Conservation (phyloP, 2,329 filamentous ascomycete species). For the Exophiala alcalophila region DNA sequence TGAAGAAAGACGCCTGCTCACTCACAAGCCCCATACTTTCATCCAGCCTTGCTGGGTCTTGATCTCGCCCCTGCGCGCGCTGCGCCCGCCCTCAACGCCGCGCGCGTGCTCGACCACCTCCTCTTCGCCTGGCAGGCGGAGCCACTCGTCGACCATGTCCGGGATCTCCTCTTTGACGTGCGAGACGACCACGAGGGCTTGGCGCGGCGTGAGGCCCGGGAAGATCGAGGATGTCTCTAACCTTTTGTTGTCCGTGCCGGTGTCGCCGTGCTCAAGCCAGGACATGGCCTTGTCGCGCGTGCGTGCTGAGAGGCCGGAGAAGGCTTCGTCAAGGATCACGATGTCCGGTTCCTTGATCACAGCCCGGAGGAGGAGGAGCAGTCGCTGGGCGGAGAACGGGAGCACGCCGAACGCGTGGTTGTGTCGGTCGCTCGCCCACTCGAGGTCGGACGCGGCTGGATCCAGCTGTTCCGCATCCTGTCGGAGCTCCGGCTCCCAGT, state of each 20-base stretch:
- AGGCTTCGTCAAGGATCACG: conserved; percentile 82
- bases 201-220: conserved; percentile 62
- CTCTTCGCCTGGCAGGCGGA: conserved; percentile 64
- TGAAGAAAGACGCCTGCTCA: no score
- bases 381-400: conserved; percentile 77
- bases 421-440: conserved; percentile 25
- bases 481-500: conserved; percentile 77
- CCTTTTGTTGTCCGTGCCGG: conserved; percentile 28
- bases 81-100: conserved; percentile 23
- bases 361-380: conserved; percentile 79
- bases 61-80: conserved; percentile 14
- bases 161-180: conserved; percentile 91
- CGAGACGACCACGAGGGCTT: conserved; percentile 88
- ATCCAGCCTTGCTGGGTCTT: conserved; percentile 28
- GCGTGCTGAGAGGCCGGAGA: conserved; percentile 76
- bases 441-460: conserved; percentile 20
- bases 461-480: conserved; percentile 47
- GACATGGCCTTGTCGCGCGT: conserved; percentile 83
- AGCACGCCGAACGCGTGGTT: conserved; percentile 64
- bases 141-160: conserved; percentile 74
- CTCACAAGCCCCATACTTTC: conserved; percentile 26
- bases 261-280: conserved; percentile 69
- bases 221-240: conserved; percentile 39
- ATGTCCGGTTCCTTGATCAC: conserved; percentile 78
- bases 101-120: conserved; percentile 26